Base-by-base conservation (phyloP, 1,139 yeast genomes). In the Fermentozyma sake region DNA sequence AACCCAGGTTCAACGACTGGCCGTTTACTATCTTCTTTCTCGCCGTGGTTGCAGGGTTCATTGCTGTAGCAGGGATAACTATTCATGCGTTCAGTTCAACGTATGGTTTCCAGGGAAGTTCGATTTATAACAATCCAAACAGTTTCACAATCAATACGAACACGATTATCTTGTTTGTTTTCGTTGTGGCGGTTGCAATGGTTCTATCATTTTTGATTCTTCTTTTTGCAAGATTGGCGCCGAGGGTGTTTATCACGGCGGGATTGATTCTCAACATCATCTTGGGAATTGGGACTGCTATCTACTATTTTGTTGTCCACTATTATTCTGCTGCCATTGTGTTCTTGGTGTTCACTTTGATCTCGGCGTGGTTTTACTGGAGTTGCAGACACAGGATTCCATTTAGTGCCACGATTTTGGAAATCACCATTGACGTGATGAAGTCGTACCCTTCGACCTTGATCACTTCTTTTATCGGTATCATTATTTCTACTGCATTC, bases 301-400 rank as follows among this genome's bases (percentile, higher is more conserved):
- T 85, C 37, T 80, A 74, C 55, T 85, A 82, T 50, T 67, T 84
- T 46, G 74, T 68, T 2, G 57, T 62, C 36, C 59, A 65, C 19
- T 80, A 84, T 52, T 85, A 78, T 61, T 78, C 87, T 7, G 89
- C 94, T 0, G 95, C 86, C 4, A 63, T 84, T 38, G 87, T 83
- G 22, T 81, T 81, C 39, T 57, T 84, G 38, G 68, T 80, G 2
- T 73, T 80, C 46, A 69, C 86, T 0, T 50, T 72, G 5, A 52
- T 85, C 31, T 66, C 82, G 7, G 86, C 87, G 2, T 75, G 71
- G 61, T 72, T 82, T 45, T 84, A 80, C 55, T 84, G 87, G 85
- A 56, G 74, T 7, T 71, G 85, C 59, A 67, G 95, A 35, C 52
- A 60, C 5, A 65, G 93, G 41, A 83, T 84, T 34, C 75, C 76